phyloP scores from a whole-genome alignment of 2,329 filamentous ascomycete species.

The Calonectria ilicicola region DNA sequence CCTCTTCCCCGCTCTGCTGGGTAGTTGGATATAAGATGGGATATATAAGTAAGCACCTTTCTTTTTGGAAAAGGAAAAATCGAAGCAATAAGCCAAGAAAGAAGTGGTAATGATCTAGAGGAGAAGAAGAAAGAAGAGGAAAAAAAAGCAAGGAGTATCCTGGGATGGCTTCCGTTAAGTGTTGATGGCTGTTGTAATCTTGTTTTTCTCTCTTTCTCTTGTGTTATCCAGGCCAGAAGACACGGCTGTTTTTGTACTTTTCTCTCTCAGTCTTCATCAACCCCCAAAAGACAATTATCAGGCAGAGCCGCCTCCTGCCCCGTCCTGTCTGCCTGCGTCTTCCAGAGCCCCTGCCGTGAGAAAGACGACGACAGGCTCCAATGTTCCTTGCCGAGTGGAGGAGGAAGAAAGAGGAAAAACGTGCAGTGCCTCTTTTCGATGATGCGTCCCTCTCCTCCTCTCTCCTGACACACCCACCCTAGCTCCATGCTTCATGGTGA shows the following conservation, averaged over 20 bases:
- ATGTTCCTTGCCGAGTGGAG: neutral
- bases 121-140: neutral
- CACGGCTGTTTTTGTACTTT: neutral
- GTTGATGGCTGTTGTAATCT: neutral
- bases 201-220: neutral
- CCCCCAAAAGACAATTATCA: neutral
- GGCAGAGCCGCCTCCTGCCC: neutral
- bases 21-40: neutral
- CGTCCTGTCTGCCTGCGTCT: constrained; percentile 1
- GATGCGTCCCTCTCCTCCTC: neutral
- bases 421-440: neutral
- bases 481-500: neutral
- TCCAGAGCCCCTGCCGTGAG: neutral
- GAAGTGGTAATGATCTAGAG: neutral
- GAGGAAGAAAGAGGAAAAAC: neutral
- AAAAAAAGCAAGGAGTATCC: neutral
- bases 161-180: neutral
- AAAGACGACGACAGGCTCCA: neutral
- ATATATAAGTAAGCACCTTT: neutral
- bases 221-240: neutral
- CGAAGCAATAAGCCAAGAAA: neutral
- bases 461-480: neutral
- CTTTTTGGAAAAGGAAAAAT: neutral
- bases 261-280: neutral
- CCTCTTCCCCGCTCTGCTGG: neutral